Percentiles rank a stretch among this genome's conserved stretches.
These are phyloP conservation scores for Golubevia pallescens DNA, from an alignment of 1,284 basidiomycete genomes.

Conservation along the genomic window DNA sequence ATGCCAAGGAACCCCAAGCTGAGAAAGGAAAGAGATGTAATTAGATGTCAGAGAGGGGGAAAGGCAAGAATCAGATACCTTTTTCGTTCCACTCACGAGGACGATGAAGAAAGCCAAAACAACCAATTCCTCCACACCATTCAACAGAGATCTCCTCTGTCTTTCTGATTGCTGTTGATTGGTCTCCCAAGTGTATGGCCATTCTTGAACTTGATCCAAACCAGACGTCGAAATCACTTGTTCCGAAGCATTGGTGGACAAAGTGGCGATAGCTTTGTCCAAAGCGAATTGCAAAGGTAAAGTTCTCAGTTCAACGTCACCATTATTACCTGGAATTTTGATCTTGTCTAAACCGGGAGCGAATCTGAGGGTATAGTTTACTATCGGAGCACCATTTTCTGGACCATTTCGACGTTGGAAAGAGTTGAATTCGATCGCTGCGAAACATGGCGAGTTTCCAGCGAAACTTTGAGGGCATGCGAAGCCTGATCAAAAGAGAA, in stretches of 20 bases:
- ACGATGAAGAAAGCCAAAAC: slow-evolving; percentile 68
- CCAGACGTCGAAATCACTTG: slow-evolving; percentile 67
- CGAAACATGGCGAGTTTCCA: slow-evolving; percentile 74
- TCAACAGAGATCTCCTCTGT: slow-evolving; percentile 67
- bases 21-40: slow-evolving; percentile 2
- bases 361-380: slow-evolving; percentile 76
- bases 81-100: slow-evolving; percentile 75
- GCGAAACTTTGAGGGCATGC: slow-evolving; percentile 78
- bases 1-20: slow-evolving; percentile 74
- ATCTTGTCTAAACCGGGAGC: slow-evolving; percentile 74
- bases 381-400: slow-evolving; percentile 12
- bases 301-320: slow-evolving; percentile 74
- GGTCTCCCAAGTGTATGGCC: slow-evolving; percentile 75
- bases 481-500: slow-evolving; percentile 68
- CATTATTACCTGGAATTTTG: slow-evolving; percentile 72
- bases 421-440: slow-evolving; percentile 73
- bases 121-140: slow-evolving; percentile 14
- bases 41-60: slow-evolving; percentile 69
- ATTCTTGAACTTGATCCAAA: slow-evolving; percentile 66
- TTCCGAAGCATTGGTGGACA: slow-evolving; percentile 73
- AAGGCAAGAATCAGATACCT: slow-evolving; percentile 74
- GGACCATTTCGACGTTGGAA: slow-evolving; percentile 63
- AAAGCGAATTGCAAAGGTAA: slow-evolving; percentile 79
- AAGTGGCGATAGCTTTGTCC: slow-evolving; percentile 72
- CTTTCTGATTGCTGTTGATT: slow-evolving; percentile 72